These are phyloP conservation scores for Leccinum glutinopallens DNA, from an alignment of 1,284 basidiomycete genomes.

Conservation along the genomic window DNA sequence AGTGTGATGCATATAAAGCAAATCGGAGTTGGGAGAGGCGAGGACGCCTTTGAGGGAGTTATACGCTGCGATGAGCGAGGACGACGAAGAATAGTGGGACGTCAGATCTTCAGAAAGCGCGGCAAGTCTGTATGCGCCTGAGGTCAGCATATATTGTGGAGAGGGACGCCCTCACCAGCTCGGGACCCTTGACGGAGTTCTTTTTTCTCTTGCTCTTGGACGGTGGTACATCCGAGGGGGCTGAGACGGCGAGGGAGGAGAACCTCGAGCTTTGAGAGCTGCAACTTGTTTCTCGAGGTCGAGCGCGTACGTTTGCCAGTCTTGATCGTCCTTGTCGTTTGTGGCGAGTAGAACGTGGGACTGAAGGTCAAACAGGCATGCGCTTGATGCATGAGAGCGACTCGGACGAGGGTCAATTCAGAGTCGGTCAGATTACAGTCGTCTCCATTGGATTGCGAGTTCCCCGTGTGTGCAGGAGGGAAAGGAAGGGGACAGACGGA, in stretches of 20 bases:
- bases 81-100: constrained; percentile 5
- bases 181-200: constrained; percentile 17
- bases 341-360: constrained; percentile 24
- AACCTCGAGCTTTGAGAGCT: constrained; percentile 22
- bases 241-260: constrained; percentile 11
- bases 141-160: constrained; percentile 5
- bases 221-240: constrained; percentile 19
- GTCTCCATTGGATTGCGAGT: too few relatives aligned
- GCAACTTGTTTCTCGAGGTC: constrained; percentile 31
- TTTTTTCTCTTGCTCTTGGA: constrained; percentile 35
- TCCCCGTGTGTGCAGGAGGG: too few relatives aligned
- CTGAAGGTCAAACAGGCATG: constrained; percentile 35
- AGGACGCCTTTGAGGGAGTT: too few relatives aligned
- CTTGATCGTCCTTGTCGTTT: constrained; percentile 4
- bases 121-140: constrained; percentile 25
- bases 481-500: too few relatives aligned
- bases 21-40: constrained; percentile 14
- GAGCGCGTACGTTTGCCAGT: constrained; percentile 34
- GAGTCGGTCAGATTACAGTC: constrained; percentile 9
- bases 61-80: too few relatives aligned
- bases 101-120: constrained; percentile 15
- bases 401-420: constrained; percentile 25
- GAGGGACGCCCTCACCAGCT: constrained; percentile 16
- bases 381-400: constrained; percentile 25
- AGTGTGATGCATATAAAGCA: constrained; percentile 11